Percentiles rank a stretch among this genome's conserved stretches.
These are phyloP conservation scores for Tephrocybe sp. DNA, from an alignment of 768 basidiomycete genomes.

Conservation along the genomic window DNA sequence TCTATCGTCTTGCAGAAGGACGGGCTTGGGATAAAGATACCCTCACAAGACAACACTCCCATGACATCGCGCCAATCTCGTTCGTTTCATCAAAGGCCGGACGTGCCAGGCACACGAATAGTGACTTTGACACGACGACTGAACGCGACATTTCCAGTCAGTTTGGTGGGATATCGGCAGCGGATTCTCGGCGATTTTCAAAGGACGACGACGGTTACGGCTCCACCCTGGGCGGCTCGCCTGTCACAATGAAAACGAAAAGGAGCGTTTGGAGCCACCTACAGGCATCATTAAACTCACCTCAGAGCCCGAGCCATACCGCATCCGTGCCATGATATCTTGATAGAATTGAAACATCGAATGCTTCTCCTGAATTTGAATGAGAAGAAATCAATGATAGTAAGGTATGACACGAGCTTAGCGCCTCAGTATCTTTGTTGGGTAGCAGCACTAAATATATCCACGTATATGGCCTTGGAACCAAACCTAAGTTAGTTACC, in stretches of 20 bases:
- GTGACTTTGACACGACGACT: conserved; percentile 2
- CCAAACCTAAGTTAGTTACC: no score
- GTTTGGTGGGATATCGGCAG: background rate
- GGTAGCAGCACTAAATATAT: no score
- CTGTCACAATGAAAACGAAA: conserved; percentile 1
- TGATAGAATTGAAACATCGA: no score
- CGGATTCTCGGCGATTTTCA: background rate
- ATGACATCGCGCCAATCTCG: conserved; percentile 14
- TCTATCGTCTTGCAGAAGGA: conserved; percentile 45
- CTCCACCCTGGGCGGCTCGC: conserved; percentile 5
- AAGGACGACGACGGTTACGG: background rate
- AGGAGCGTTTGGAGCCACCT: conserved; percentile 4
- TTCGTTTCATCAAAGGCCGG: conserved; percentile 6
- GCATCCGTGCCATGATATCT: background rate
- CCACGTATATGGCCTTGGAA: no score
- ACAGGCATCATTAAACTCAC: background rate
- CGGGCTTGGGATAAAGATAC: conserved; percentile 38
- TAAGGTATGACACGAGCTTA: no score
- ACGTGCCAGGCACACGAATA: background rate
- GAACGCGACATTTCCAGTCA: background rate
- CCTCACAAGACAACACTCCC: conserved; percentile 14
- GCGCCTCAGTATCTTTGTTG: no score
- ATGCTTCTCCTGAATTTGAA: no score
- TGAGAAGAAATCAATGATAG: no score
- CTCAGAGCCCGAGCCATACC: background rate